Conservation (phyloP, 345 rosid species). For the rapeseed (Brassica napus) region DNA sequence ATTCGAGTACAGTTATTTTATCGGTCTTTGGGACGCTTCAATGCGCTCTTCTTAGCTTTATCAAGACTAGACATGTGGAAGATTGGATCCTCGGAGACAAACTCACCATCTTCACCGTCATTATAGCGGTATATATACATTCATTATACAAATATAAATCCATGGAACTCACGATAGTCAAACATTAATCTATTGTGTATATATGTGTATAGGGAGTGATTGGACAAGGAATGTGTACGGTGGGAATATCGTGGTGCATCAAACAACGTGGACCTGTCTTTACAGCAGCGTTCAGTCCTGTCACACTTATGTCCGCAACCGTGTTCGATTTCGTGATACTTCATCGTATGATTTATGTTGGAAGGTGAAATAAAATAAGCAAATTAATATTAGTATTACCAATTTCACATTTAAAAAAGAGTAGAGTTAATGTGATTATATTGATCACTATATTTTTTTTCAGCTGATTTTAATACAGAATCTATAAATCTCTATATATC, state of each 20-base stretch:
- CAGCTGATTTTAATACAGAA: background rate
- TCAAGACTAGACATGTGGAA: conserved; percentile 38
- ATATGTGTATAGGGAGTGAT: conserved; percentile 31
- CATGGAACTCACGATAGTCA: background rate
- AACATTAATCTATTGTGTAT: background rate
- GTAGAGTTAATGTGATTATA: background rate
- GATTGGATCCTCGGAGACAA: conserved; percentile 53
- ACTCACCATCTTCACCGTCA: conserved; percentile 45
- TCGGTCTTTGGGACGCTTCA: conserved; percentile 60
- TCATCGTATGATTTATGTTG: conserved; percentile 35
- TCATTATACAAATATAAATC: conserved; percentile 3
- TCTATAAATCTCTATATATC: background rate
- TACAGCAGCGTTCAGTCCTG: conserved; percentile 46
- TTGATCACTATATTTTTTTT: background rate
- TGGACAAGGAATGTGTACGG: conserved; percentile 47
- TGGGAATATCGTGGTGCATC: conserved; percentile 48
- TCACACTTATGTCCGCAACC: conserved; percentile 37
- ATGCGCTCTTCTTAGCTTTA: conserved; percentile 47
- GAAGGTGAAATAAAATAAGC: conserved; percentile 26
- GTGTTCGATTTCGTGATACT: conserved; percentile 35
- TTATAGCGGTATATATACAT: conserved; percentile 45
- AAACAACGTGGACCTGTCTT: conserved; percentile 51
- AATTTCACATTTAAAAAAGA: background rate
- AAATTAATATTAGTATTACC: background rate
- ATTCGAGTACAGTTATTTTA: conserved; percentile 61